These are phyloP conservation scores for Cyberlindnera amylophila DNA, from an alignment of 805 yeast species.

Conservation along the genomic window DNA sequence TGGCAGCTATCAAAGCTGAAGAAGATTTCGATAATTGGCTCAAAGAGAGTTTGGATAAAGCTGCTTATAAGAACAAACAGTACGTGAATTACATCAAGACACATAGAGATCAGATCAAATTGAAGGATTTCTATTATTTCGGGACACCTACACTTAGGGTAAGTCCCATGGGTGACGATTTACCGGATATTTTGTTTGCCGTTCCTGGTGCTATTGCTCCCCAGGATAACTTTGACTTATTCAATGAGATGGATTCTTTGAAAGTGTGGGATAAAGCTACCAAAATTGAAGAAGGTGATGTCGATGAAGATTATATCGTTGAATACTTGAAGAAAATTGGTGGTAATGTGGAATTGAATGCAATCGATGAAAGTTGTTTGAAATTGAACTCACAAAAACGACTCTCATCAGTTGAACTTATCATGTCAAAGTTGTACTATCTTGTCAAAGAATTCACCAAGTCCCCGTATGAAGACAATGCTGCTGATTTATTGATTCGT, in stretches of 20 bases:
- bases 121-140: slow-evolving; percentile 12
- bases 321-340: slow-evolving; percentile 3
- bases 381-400: slow-evolving; percentile 1
- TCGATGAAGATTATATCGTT: neutral
- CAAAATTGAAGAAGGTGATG: neutral
- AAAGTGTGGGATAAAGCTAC: neutral
- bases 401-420: slow-evolving; percentile 1
- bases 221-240: neutral
- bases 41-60: slow-evolving; percentile 1
- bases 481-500: neutral
- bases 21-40: slow-evolving; percentile 11
- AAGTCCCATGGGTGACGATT: neutral
- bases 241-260: slow-evolving; percentile 1
- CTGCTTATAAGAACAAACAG: slow-evolving; percentile 4
- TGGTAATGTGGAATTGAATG: neutral
- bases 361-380: neutral
- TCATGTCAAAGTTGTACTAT: slow-evolving; percentile 7
- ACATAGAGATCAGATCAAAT: slow-evolving; percentile 3
- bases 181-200: neutral
- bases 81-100: slow-evolving; percentile 7
- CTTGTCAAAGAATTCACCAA: neutral
- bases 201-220: slow-evolving; percentile 3
- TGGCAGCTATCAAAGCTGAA: slow-evolving; percentile 5
- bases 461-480: neutral
- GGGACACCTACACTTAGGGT: neutral